These are phyloP conservation scores for Sarocladium oryzae DNA, from an alignment of 2,329 filamentous ascomycete genomes.

Conservation along the genomic window DNA sequence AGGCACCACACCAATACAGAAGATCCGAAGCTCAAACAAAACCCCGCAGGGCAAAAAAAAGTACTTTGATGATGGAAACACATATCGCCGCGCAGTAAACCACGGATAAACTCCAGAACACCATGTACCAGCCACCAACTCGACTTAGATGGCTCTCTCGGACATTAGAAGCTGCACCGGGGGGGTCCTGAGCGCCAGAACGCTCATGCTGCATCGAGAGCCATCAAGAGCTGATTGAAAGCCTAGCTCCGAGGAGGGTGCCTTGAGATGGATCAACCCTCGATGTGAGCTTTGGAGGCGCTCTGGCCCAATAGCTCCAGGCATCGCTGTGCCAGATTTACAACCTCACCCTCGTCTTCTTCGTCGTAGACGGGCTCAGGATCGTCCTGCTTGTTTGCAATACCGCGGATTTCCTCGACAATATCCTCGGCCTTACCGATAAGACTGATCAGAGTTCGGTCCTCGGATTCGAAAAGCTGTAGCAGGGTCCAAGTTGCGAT, in stretches of 20 bases:
- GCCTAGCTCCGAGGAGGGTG: not conserved
- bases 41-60: not conserved
- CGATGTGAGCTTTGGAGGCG: conserved; percentile 72
- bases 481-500: conserved; percentile 98
- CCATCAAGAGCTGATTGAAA: not conserved
- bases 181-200: not conserved
- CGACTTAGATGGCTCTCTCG: not conserved
- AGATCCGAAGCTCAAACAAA: not conserved
- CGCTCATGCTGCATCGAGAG: not conserved
- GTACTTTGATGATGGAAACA: not conserved
- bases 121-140: not conserved
- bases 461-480: conserved; percentile 91
- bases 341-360: conserved; percentile 88
- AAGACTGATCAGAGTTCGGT: conserved; percentile 77
- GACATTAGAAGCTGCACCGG: not conserved
- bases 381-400: conserved; percentile 83
- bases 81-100: not conserved
- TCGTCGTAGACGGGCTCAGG: conserved; percentile 81
- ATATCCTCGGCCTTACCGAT: conserved; percentile 90
- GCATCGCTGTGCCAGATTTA: conserved; percentile 83
- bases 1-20: not conserved
- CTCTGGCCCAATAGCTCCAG: conserved; percentile 76
- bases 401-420: conserved; percentile 83
- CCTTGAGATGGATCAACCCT: conserved; percentile 51
- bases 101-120: conserved; percentile 7